Evolutionary conservation across 176 grass and related monocot species (phyloP).

Genomic region (Stipa capillata): DNA sequence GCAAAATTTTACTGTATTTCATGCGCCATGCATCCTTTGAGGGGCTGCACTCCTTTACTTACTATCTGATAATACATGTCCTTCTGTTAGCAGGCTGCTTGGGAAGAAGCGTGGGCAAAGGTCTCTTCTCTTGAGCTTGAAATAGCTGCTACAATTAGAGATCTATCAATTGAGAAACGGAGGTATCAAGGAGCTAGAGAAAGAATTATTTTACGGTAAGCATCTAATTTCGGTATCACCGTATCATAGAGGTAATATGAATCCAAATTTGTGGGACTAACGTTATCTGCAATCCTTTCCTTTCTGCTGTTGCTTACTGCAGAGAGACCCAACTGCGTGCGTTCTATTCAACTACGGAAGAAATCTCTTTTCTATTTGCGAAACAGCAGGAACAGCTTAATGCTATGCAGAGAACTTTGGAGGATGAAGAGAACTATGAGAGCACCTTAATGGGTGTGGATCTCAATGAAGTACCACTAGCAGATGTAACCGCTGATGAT

Average conservation of each 20-base stretch:
- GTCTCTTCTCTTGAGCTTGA: constrained; percentile 91
- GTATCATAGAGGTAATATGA: background rate
- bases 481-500: constrained; percentile 15
- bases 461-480: constrained; percentile 31
- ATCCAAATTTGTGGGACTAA: constrained; percentile 12
- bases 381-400: constrained; percentile 98
- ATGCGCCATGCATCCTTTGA: constrained; percentile 2
- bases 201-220: constrained; percentile 84
- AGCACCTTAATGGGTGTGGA: constrained; percentile 45
- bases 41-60: constrained; percentile 6
- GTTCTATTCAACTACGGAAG: constrained; percentile 97
- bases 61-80: constrained; percentile 41
- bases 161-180: constrained; percentile 86
- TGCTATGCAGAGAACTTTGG: constrained; percentile 95
- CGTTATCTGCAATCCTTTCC: background rate
- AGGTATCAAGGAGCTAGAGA: constrained; percentile 97
- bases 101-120: constrained; percentile 95
- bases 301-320: constrained; percentile 19
- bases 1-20: constrained; percentile 1
- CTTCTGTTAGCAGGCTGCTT: constrained; percentile 82
- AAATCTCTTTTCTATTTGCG: constrained; percentile 75
- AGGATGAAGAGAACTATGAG: constrained; percentile 93
- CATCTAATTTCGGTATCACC: constrained; percentile 15
- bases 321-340: constrained; percentile 95
- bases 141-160: constrained; percentile 83